Conservation (phyloP, 2,329 filamentous ascomycete species). For the Polychaeton citri region DNA sequence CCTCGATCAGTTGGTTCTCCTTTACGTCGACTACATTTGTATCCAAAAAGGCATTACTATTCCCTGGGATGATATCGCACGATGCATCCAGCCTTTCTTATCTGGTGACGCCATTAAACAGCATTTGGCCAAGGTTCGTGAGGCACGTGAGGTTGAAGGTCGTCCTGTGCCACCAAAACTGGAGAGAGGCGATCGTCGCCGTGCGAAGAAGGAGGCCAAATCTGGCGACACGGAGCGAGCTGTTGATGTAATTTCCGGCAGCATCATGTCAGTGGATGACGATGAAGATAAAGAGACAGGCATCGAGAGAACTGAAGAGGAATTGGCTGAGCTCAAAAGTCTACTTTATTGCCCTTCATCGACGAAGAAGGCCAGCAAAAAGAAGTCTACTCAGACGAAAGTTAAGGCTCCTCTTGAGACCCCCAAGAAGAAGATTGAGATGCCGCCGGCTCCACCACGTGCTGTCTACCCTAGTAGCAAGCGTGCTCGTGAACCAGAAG, state of each 20-base stretch:
- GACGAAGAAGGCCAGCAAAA: neutral
- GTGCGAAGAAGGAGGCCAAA: slow-evolving; percentile 6
- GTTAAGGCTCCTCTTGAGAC: neutral
- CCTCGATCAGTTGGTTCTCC: slow-evolving; percentile 14
- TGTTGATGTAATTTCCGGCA: neutral
- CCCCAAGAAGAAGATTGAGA: neutral
- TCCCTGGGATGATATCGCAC: slow-evolving; percentile 11
- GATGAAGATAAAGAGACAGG: neutral
- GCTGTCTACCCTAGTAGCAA: neutral
- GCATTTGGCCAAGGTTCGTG: slow-evolving; percentile 15
- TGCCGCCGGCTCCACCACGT: neutral
- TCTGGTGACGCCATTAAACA: slow-evolving; percentile 15
- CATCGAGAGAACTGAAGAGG: neutral
- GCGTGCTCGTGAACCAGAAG: neutral
- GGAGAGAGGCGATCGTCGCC: slow-evolving; percentile 6
- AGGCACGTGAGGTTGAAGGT: slow-evolving; percentile 6
- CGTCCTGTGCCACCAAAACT: slow-evolving; percentile 11
- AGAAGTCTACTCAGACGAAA: neutral
- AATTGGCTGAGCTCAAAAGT: neutral
- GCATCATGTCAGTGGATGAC: neutral
- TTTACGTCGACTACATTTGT: slow-evolving; percentile 12
- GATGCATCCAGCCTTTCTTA: slow-evolving; percentile 6
- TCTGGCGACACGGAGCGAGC: neutral
- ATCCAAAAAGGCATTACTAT: slow-evolving; percentile 7
- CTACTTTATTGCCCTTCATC: neutral